These are phyloP conservation scores for Jamesozyma jinghongensis DNA, from an alignment of 805 yeast genomes.

Conservation along the genomic window DNA sequence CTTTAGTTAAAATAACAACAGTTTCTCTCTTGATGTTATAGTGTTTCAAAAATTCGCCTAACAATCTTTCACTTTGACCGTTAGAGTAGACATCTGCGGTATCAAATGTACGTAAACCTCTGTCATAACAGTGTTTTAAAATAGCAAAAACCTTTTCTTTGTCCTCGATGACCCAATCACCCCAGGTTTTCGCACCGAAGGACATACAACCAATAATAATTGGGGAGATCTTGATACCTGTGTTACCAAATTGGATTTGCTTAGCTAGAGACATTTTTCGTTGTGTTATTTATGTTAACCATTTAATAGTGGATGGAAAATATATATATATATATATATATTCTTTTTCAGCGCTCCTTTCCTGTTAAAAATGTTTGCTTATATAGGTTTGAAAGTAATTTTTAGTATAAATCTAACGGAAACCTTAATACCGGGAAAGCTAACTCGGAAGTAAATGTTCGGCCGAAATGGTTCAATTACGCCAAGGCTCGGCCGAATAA, in stretches of 20 bases:
- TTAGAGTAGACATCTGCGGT: slow-evolving; percentile 31
- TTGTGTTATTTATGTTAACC: too few relatives aligned
- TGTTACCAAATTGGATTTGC: slow-evolving; percentile 31
- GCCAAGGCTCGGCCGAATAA: too few relatives aligned
- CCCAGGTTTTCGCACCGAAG: slow-evolving; percentile 39
- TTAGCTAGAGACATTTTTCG: neutral
- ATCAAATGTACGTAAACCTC: slow-evolving; percentile 33
- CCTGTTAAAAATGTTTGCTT: too few relatives aligned
- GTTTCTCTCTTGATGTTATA: slow-evolving; percentile 44
- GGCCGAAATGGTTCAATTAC: too few relatives aligned
- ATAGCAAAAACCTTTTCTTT: slow-evolving; percentile 38
- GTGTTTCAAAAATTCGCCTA: slow-evolving; percentile 46
- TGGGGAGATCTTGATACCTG: slow-evolving; percentile 43
- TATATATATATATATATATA: too few relatives aligned
- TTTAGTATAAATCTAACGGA: neutral
- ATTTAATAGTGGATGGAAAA: too few relatives aligned
- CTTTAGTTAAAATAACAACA: slow-evolving; percentile 46
- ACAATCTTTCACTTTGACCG: slow-evolving; percentile 38
- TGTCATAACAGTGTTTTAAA: slow-evolving; percentile 39
- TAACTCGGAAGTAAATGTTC: too few relatives aligned
- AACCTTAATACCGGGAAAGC: too few relatives aligned
- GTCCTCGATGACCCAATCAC: slow-evolving; percentile 39
- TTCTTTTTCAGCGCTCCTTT: too few relatives aligned
- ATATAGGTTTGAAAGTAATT: neutral
- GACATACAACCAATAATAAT: slow-evolving; percentile 49